Base-by-base conservation (phyloP, 208 protist species). In the Leishmania tarentolae region DNA sequence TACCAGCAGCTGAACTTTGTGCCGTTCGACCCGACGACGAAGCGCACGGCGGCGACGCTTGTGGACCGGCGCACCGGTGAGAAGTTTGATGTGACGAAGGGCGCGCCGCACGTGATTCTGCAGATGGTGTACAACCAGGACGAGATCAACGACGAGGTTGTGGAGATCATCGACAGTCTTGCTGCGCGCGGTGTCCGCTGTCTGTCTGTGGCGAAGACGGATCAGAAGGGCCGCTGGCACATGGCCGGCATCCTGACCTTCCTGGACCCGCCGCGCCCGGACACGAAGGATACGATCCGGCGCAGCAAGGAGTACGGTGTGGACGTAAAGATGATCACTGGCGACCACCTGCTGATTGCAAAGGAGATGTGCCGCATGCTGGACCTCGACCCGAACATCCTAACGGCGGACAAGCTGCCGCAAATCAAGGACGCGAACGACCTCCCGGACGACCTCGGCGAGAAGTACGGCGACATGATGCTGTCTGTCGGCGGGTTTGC, bases 271-370 rank as follows among this genome's bases (percentile, higher is more conserved):
- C 96, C 97, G 59, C 92, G 97, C 53, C 90, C 94, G 47, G 98
- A 99, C 79, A 98, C 97, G 35, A 92, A 92, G 78, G 89, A 95
- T 8, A 98, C 91, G 40, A 95, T 99, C 75, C 86, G 86, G 53
- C 86, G 89, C 73, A 94, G 92, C 69, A 88, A 92, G 72, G 83
- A 94, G 75, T 93, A 98, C 78, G 97, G 98, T 75, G 92, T 99
- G 37, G 87, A 92, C 50, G 96, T 99, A 42, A 99, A 98, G 87
- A 99, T 99, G 97, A 98, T 99, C 74, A 99, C 98, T 46, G 98
- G 98, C 59, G 98, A 96, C 84, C 89, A 93, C 85, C 61, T 90
- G 82, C 92, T 97, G 63, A 99, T 99, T 79, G 98, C 97, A 35
- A 96, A 96, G 83, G 97, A 99, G 87, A 99, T 98, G 75, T 92